A percentile compares a stretch with the other conserved stretches of the same genome.
phyloP scores from a whole-genome alignment of 2,329 filamentous ascomycete species.

The Colletotrichum camelliae region DNA sequence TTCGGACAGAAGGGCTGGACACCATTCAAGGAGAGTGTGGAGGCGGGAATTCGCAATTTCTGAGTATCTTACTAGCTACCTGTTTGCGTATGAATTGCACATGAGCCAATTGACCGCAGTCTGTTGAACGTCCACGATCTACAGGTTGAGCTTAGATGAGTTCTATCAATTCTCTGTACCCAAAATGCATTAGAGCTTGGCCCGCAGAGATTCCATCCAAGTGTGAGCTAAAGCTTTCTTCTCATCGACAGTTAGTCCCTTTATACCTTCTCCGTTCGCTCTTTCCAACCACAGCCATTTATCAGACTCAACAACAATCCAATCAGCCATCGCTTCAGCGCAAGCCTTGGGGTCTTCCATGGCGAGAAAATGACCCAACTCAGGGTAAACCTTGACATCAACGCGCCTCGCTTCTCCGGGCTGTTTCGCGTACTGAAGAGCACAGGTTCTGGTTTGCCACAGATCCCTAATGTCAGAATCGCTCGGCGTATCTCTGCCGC shows the following conservation, averaged over 20 bases:
- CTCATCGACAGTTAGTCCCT: neutral
- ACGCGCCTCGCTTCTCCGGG: neutral
- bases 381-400: neutral
- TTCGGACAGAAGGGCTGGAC: constrained; percentile 13
- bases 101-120: neutral
- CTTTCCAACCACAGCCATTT: neutral
- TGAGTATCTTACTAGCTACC: neutral
- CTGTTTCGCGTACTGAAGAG: neutral
- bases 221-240: neutral
- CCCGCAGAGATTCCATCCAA: neutral
- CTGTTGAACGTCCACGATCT: neutral
- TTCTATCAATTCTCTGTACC: neutral
- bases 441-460: neutral
- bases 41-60: constrained; percentile 11
- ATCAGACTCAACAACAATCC: neutral
- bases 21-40: constrained; percentile 2
- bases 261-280: neutral
- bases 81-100: neutral
- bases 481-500: neutral
- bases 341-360: neutral
- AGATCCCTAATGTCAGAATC: neutral
- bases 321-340: neutral
- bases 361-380: neutral
- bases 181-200: neutral
- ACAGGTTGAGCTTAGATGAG: neutral